Evolutionary conservation across 331 rosid species (phyloP).

Genomic region (Quercus phellos): DNA sequence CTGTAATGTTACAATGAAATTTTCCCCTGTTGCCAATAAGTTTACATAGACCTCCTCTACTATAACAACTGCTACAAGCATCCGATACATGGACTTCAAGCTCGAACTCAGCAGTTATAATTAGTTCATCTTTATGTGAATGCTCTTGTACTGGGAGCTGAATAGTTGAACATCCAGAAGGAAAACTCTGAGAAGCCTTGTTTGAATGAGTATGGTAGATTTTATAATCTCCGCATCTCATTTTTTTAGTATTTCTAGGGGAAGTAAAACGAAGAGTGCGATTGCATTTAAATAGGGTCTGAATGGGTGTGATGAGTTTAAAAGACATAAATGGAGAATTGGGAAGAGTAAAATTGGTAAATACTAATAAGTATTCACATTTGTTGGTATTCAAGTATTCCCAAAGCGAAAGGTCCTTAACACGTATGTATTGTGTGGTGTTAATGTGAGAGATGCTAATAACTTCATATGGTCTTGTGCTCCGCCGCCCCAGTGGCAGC

Average conservation of each 20-base stretch:
- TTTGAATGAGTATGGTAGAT: neutral
- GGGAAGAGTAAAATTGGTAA: neutral
- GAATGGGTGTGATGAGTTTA: neutral
- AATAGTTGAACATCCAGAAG: neutral
- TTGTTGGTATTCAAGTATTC: neutral
- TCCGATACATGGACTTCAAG: neutral
- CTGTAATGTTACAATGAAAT: rapidly evolving
- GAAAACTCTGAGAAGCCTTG: neutral
- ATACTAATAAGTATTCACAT: constrained; percentile 1
- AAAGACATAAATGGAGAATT: constrained; percentile 1
- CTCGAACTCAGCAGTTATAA: rapidly evolving
- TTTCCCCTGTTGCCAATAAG: rapidly evolving
- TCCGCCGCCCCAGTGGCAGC: neutral
- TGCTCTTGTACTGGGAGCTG: neutral
- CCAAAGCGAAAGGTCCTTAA: neutral
- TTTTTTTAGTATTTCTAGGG: neutral
- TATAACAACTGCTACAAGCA: rapidly evolving
- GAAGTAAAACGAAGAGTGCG: neutral
- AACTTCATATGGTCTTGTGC: neutral
- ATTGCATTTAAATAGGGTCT: constrained; percentile 15
- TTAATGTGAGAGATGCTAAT: neutral
- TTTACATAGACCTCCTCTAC: neutral
- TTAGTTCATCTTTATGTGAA: rapidly evolving
- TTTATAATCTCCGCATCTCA: neutral
- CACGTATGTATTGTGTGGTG: no score